Percentiles rank a stretch among this genome's conserved stretches.
Evolutionary conservation across 2,329 filamentous ascomycete species (phyloP).

Genomic region (Aspergillus fructus): DNA sequence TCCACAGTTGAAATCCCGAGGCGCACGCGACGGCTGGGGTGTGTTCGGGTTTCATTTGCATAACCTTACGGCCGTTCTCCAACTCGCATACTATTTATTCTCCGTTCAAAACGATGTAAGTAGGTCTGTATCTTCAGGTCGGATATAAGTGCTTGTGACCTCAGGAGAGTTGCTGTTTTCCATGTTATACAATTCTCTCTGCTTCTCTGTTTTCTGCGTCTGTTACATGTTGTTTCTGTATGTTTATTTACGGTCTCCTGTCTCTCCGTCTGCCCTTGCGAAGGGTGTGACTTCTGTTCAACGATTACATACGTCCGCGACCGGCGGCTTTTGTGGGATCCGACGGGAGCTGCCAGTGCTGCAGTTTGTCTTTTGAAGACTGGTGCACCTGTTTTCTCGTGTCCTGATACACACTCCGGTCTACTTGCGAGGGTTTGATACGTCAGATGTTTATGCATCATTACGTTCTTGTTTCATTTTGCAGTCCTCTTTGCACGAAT

Average conservation of each 20-base stretch:
- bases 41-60: slow-evolving; percentile 19
- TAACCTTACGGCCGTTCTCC: slow-evolving; percentile 19
- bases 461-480: slow-evolving; percentile 14
- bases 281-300: slow-evolving; percentile 14
- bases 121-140: slow-evolving; percentile 20
- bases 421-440: slow-evolving; percentile 17
- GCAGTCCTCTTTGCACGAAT: neutral
- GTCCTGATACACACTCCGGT: slow-evolving; percentile 12
- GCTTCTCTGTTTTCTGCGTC: slow-evolving; percentile 6
- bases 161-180: slow-evolving; percentile 16
- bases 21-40: slow-evolving; percentile 10
- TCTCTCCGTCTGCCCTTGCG: slow-evolving; percentile 4
- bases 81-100: slow-evolving; percentile 18
- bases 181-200: slow-evolving; percentile 6
- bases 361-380: neutral
- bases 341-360: neutral
- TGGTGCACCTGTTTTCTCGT: neutral
- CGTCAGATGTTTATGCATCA: slow-evolving; percentile 14
- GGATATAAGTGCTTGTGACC: slow-evolving; percentile 21
- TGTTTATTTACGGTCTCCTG: slow-evolving; percentile 9
- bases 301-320: slow-evolving; percentile 15
- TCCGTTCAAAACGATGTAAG: slow-evolving; percentile 20
- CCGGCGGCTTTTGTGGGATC: slow-evolving; percentile 12
- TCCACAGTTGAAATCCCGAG: slow-evolving; percentile 12
- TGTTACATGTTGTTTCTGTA: slow-evolving; percentile 10